Percentiles rank a stretch among this genome's conserved stretches.
Conservation (phyloP, 495 filamentous ascomycete species). For the Aspergillus sparsus region DNA sequence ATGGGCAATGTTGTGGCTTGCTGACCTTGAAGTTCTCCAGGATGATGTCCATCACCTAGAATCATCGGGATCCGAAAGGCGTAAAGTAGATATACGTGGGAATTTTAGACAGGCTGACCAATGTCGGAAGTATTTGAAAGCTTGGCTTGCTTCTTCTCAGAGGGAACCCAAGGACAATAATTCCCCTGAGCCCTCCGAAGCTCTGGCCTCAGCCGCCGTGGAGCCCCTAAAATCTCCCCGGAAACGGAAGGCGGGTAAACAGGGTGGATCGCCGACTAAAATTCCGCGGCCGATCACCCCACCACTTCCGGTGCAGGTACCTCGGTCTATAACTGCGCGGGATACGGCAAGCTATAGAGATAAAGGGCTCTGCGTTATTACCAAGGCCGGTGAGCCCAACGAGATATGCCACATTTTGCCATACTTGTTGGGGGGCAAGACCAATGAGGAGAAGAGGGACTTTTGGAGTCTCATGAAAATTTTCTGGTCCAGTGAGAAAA, state of each 20-base stretch:
- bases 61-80: not conserved
- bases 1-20: not conserved
- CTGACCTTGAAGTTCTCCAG: not conserved
- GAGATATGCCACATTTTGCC: conserved; percentile 13
- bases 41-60: not conserved
- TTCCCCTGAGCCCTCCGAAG: not conserved
- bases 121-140: not conserved
- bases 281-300: not conserved
- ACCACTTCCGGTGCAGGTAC: not conserved
- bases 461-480: conserved; percentile 2
- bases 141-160: not conserved
- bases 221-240: not conserved
- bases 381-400: not conserved
- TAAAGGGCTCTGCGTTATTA: conserved; percentile 1
- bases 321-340: not conserved
- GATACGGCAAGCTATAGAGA: not conserved
- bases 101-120: not conserved
- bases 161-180: not conserved
- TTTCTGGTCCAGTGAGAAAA: conserved; percentile 2
- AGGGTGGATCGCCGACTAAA: not conserved
- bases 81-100: not conserved
- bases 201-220: not conserved
- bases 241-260: not conserved
- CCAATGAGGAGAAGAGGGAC: not conserved
- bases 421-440: not conserved